Conservation (phyloP, 2,329 filamentous ascomycete genomes). For the Epichloe sylvatica region DNA sequence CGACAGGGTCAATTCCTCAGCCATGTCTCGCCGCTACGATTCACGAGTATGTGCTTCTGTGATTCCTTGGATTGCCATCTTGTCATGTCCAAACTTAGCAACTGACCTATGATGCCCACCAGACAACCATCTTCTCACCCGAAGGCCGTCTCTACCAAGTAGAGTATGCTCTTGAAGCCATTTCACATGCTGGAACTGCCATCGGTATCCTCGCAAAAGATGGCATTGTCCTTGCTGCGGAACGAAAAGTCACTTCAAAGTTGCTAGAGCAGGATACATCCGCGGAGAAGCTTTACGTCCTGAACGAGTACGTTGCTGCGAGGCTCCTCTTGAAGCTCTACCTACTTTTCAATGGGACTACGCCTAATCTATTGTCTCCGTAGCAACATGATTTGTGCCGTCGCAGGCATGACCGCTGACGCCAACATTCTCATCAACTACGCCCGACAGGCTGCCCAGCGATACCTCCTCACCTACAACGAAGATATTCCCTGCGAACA, state of each 20-base stretch:
- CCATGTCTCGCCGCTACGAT: slow-evolving; percentile 95
- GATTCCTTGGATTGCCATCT: neutral
- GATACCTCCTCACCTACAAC: slow-evolving; percentile 97
- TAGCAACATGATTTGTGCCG: slow-evolving; percentile 99
- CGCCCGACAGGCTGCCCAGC: slow-evolving; percentile 89
- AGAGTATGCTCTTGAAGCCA: slow-evolving; percentile 97
- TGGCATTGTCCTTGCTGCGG: slow-evolving; percentile 93
- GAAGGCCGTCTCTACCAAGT: slow-evolving; percentile 98
- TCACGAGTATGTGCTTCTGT: slow-evolving; percentile 57
- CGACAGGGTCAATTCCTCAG: neutral
- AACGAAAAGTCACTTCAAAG: slow-evolving; percentile 99
- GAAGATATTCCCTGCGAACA: slow-evolving; percentile 99
- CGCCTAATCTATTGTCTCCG: neutral
- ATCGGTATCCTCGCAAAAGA: slow-evolving; percentile 95
- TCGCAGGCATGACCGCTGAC: slow-evolving; percentile 97
- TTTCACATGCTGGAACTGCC: slow-evolving; percentile 94
- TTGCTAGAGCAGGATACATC: slow-evolving; percentile 98
- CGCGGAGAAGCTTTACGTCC: slow-evolving; percentile 97
- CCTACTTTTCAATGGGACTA: neutral
- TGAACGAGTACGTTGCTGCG: slow-evolving; percentile 66
- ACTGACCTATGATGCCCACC: slow-evolving; percentile 3
- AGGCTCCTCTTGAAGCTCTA: no score
- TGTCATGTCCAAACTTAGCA: neutral
- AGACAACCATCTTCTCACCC: slow-evolving; percentile 99
- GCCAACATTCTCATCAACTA: slow-evolving; percentile 99